Percentiles rank a stretch among this genome's conserved stretches.
Conservation (phyloP, 495 filamentous ascomycete genomes). For the Aspergillus incahuasiensis region DNA sequence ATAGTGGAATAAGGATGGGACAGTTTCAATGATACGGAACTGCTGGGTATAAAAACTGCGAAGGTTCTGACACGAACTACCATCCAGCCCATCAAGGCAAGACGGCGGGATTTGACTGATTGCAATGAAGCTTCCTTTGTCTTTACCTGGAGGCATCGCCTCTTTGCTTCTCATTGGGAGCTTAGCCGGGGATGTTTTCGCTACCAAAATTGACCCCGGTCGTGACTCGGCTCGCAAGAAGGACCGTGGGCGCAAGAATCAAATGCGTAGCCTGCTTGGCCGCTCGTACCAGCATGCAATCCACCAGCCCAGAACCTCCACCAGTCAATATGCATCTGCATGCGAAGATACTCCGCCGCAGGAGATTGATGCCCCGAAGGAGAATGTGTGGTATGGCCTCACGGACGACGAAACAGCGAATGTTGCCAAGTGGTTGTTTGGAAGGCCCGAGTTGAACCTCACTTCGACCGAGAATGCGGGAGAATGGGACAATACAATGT, state of each 20-base stretch:
- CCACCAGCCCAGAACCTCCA: neutral
- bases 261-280: conserved; percentile 10
- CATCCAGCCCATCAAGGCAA: neutral
- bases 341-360: conserved; percentile 10
- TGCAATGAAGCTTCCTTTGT: conserved; percentile 13
- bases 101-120: neutral
- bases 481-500: conserved; percentile 19
- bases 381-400: conserved; percentile 14
- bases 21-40: neutral
- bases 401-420: conserved; percentile 13
- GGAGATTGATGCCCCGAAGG: conserved; percentile 14
- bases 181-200: conserved; percentile 12
- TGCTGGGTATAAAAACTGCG: neutral
- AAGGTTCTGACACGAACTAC: neutral
- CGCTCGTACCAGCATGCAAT: conserved; percentile 8
- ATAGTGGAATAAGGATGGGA: neutral
- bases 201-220: conserved; percentile 8
- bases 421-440: conserved; percentile 16
- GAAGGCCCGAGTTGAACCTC: conserved; percentile 13
- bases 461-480: conserved; percentile 11
- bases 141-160: conserved; percentile 6
- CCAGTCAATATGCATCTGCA: neutral
- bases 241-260: conserved; percentile 4
- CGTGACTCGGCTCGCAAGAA: conserved; percentile 4
- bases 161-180: conserved; percentile 11